These are phyloP conservation scores for Tetramitus jugosus DNA, from an alignment of 208 protist species.

Conservation along the genomic window DNA sequence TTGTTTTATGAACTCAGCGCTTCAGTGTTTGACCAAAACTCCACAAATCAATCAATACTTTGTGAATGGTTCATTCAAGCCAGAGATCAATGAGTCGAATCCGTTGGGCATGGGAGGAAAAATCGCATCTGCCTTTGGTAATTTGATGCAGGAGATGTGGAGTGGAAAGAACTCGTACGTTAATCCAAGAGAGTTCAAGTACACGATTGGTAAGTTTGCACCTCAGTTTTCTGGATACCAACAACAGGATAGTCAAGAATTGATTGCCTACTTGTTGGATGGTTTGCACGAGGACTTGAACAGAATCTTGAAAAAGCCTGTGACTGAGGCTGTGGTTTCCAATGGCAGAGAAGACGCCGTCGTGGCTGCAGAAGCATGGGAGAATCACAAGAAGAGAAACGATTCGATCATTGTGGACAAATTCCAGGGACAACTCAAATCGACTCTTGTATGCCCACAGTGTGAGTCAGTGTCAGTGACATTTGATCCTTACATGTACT, in stretches of 20 bases:
- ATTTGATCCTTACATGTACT: slow-evolving; percentile 71
- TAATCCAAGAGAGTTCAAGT: slow-evolving; percentile 65
- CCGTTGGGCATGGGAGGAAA: slow-evolving; percentile 29
- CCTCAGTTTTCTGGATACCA: slow-evolving; percentile 55
- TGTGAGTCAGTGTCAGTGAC: slow-evolving; percentile 43
- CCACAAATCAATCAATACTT: slow-evolving; percentile 68
- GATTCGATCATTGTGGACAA: slow-evolving; percentile 77
- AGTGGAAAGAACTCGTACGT: slow-evolving; percentile 51
- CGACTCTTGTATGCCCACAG: slow-evolving; percentile 34
- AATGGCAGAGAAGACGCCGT: slow-evolving; percentile 53
- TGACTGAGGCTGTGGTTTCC: slow-evolving; percentile 55
- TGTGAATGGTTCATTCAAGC: slow-evolving; percentile 54
- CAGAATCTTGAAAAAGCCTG: slow-evolving; percentile 34
- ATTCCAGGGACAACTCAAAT: slow-evolving; percentile 59
- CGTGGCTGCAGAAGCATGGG: slow-evolving; percentile 61
- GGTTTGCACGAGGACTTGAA: slow-evolving; percentile 81
- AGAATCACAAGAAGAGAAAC: slow-evolving; percentile 67
- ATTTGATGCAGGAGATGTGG: slow-evolving; percentile 65
- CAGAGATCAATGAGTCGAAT: slow-evolving; percentile 47
- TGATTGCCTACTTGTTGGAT: slow-evolving; percentile 76
- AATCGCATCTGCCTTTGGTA: slow-evolving; percentile 58
- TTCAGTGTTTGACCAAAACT: slow-evolving; percentile 61
- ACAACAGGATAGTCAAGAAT: slow-evolving; percentile 82
- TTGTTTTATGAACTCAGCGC: slow-evolving; percentile 70
- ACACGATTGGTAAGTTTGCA: slow-evolving; percentile 53